Evolutionary conservation across 2,329 filamentous ascomycete species (phyloP).

Genomic region (Aspergillus unguis): DNA sequence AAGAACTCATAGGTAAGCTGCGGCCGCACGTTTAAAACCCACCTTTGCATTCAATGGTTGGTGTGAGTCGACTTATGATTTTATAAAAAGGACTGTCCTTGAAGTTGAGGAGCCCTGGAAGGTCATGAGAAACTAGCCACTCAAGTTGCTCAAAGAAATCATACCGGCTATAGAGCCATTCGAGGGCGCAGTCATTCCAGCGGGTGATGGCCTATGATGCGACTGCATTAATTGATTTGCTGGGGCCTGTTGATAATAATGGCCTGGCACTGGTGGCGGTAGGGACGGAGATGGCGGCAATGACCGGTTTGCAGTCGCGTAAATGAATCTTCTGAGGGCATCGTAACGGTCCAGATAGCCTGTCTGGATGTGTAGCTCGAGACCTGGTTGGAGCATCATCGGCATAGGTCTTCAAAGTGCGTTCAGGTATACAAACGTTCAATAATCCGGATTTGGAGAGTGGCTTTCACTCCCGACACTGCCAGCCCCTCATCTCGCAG

Average conservation of each 20-base stretch:
- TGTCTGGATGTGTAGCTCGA: slow-evolving; percentile 26
- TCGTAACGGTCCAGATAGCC: slow-evolving; percentile 30
- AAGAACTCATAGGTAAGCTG: slow-evolving; percentile 16
- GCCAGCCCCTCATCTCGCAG: slow-evolving; percentile 70
- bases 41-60: slow-evolving; percentile 70
- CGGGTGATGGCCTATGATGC: slow-evolving; percentile 26
- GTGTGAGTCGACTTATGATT: slow-evolving; percentile 62
- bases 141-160: slow-evolving; percentile 5
- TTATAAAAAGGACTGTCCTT: slow-evolving; percentile 85
- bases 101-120: slow-evolving; percentile 51
- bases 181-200: slow-evolving; percentile 31
- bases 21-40: slow-evolving; percentile 17
- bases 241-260: slow-evolving; percentile 26
- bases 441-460: slow-evolving; percentile 74
- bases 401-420: background rate
- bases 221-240: slow-evolving; percentile 23
- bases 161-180: slow-evolving; percentile 30
- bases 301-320: slow-evolving; percentile 25
- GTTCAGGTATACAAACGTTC: slow-evolving; percentile 59
- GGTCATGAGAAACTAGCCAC: slow-evolving; percentile 31
- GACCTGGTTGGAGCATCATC: slow-evolving; percentile 17
- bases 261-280: slow-evolving; percentile 22
- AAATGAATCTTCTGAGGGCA: slow-evolving; percentile 32
- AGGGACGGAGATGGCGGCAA: slow-evolving; percentile 26
- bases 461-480: slow-evolving; percentile 79